A percentile compares a stretch with the other conserved stretches of the same genome.
Conservation (phyloP, 345 rosid species). For the Acer saccharum region DNA sequence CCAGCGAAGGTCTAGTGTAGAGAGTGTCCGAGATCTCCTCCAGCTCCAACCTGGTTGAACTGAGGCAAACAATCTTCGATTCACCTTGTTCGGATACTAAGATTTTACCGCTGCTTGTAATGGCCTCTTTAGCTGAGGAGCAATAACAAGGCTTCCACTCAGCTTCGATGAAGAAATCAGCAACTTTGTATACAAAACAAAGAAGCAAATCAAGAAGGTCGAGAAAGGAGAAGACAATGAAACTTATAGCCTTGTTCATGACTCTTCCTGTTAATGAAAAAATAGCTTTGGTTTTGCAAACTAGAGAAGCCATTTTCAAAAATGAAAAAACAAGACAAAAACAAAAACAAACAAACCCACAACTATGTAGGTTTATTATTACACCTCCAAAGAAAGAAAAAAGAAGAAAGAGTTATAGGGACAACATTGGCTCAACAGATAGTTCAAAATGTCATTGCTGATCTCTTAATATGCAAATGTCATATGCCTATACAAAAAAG, state of each 20-base stretch:
- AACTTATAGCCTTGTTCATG: conserved; percentile 59
- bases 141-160: conserved; percentile 92
- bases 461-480: conserved; percentile 9
- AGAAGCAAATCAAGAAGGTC: conserved; percentile 74
- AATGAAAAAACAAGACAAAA: background rate
- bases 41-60: conserved; percentile 69
- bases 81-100: conserved; percentile 80
- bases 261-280: conserved; percentile 41
- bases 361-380: conserved; percentile 1
- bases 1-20: conserved; percentile 62
- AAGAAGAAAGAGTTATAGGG: background rate
- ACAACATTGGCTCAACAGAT: background rate
- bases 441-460: background rate
- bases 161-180: conserved; percentile 75
- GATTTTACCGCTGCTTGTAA: conserved; percentile 63
- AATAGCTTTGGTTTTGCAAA: conserved; percentile 30
- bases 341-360: background rate
- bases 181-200: conserved; percentile 71
- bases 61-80: conserved; percentile 68
- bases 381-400: background rate
- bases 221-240: conserved; percentile 73
- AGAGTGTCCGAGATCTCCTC: conserved; percentile 96
- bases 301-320: conserved; percentile 29
- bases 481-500: background rate
- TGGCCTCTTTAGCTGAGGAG: conserved; percentile 64